Percentiles rank a stretch among this genome's conserved stretches.
Conservation (phyloP, 2,329 filamentous ascomycete species). For the Colletotrichum aenigma region DNA sequence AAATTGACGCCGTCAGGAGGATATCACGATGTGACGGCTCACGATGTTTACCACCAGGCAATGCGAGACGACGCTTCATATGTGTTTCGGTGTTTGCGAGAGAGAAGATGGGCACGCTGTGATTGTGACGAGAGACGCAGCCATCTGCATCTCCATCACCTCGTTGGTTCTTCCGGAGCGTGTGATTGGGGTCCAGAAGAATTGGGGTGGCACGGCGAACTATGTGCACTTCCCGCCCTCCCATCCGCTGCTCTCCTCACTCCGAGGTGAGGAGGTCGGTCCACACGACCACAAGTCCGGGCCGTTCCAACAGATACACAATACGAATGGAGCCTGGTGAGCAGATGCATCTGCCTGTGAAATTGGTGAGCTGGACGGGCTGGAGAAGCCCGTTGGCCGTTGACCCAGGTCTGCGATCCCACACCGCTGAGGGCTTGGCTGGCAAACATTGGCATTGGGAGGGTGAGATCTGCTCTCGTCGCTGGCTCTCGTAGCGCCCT, state of each 20-base stretch:
- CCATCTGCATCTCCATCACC: constrained; percentile 3
- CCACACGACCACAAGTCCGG: not conserved
- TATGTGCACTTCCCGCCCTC: not conserved
- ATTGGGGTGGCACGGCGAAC: constrained; percentile 7
- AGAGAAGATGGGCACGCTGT: not conserved
- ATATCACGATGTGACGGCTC: not conserved
- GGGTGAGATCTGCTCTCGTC: not conserved
- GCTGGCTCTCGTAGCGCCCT: constrained; percentile 1
- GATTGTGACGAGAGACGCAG: constrained; percentile 14
- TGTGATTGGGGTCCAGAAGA: constrained; percentile 9
- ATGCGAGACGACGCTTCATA: constrained; percentile 14
- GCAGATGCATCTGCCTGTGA: not conserved
- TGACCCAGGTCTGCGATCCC: not conserved
- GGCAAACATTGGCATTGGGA: not conserved
- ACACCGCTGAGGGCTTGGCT: not conserved
- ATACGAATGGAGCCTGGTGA: not conserved
- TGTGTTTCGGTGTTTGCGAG: constrained; percentile 13
- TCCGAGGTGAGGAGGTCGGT: not conserved
- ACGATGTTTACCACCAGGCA: not conserved
- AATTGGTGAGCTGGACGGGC: not conserved
- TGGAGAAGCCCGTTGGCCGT: not conserved
- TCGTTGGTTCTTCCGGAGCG: constrained; percentile 3
- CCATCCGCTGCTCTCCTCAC: not conserved
- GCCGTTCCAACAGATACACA: not conserved
- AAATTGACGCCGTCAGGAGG: not conserved